Conservation (phyloP, 208 protist species). For the Tritrichomonas foetus region DNA sequence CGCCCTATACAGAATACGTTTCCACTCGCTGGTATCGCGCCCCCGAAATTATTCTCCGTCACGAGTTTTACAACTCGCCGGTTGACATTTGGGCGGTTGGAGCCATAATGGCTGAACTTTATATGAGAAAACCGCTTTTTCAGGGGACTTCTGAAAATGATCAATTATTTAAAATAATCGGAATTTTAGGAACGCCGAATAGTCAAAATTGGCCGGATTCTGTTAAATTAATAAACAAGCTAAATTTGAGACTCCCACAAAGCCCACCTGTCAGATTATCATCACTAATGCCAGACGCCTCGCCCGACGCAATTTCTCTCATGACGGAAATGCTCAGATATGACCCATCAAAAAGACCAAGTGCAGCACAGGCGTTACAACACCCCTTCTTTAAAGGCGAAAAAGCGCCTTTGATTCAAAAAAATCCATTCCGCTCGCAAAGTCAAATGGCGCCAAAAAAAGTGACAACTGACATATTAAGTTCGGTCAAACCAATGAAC, state of each 20-base stretch:
- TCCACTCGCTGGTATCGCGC: constrained; percentile 77
- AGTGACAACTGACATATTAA: too few relatives aligned
- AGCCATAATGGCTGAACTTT: constrained; percentile 71
- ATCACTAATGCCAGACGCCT: constrained; percentile 74
- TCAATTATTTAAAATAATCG: constrained; percentile 89
- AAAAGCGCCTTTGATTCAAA: too few relatives aligned
- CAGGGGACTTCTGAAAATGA: constrained; percentile 74
- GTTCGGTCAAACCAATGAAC: too few relatives aligned
- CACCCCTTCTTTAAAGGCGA: constrained; percentile 78
- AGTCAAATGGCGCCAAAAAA: too few relatives aligned
- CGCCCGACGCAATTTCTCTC: constrained; percentile 78
- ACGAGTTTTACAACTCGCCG: constrained; percentile 63
- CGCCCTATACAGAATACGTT: constrained; percentile 78
- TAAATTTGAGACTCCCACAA: constrained; percentile 82
- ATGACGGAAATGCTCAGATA: constrained; percentile 83
- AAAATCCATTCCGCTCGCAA: too few relatives aligned
- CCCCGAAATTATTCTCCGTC: constrained; percentile 71
- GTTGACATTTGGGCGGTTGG: constrained; percentile 73
- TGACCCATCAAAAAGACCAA: constrained; percentile 83
- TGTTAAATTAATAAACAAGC: constrained; percentile 70
- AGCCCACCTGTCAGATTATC: constrained; percentile 66
- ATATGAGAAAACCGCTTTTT: constrained; percentile 77
- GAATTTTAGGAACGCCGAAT: constrained; percentile 73
- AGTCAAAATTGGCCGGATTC: constrained; percentile 77
- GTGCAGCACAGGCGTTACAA: constrained; percentile 67